Percentiles rank a stretch among this genome's conserved stretches.
phyloP scores from a whole-genome alignment of 2,329 filamentous ascomycete genomes.

The Cladosporium sp. region DNA sequence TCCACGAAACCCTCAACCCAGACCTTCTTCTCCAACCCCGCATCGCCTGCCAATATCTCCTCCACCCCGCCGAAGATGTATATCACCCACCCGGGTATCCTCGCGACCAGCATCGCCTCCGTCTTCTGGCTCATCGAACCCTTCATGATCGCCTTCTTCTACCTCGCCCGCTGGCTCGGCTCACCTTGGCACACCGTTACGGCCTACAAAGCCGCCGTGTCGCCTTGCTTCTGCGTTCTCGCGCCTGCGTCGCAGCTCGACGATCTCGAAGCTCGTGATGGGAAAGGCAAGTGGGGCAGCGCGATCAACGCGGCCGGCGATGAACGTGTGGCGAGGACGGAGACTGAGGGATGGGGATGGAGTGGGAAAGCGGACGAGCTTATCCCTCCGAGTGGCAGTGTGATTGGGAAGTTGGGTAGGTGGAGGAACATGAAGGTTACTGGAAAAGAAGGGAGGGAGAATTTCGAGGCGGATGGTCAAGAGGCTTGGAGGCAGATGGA shows the following conservation, averaged over 20 bases:
- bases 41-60: slow-evolving; percentile 15
- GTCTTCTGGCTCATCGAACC: slow-evolving; percentile 66
- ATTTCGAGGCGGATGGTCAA: slow-evolving; percentile 62
- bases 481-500: slow-evolving; percentile 39
- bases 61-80: slow-evolving; percentile 54
- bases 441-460: slow-evolving; percentile 65
- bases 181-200: slow-evolving; percentile 81
- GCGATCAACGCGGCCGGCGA: slow-evolving; percentile 57
- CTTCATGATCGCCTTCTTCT: slow-evolving; percentile 64
- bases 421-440: slow-evolving; percentile 55
- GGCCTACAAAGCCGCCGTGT: slow-evolving; percentile 71
- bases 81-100: slow-evolving; percentile 80
- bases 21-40: slow-evolving; percentile 49
- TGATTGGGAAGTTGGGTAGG: slow-evolving; percentile 50
- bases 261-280: slow-evolving; percentile 45
- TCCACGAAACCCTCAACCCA: slow-evolving; percentile 55
- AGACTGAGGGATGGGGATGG: slow-evolving; percentile 80
- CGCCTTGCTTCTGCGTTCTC: slow-evolving; percentile 75
- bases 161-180: slow-evolving; percentile 70
- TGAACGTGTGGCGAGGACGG: slow-evolving; percentile 66
- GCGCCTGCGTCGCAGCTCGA: slow-evolving; percentile 61
- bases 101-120: slow-evolving; percentile 75
- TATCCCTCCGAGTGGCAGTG: slow-evolving; percentile 26
- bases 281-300: slow-evolving; percentile 79
- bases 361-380: slow-evolving; percentile 53